phyloP scores from a whole-genome alignment of 1,139 yeast genomes.

The Geotrichum restrictum region DNA sequence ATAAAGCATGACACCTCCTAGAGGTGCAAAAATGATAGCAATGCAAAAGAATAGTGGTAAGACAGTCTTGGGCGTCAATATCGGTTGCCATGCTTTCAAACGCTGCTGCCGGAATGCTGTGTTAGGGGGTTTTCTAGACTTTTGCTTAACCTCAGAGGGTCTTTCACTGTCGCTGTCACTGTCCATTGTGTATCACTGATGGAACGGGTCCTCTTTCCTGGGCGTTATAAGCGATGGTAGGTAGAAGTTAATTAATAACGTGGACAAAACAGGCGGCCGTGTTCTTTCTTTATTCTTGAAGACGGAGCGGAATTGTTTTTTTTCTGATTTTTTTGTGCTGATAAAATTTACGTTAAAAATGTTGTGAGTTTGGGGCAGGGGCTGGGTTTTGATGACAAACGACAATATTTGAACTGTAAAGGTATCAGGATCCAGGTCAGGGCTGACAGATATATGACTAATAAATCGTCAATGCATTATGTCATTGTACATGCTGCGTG shows the following conservation, averaged over 20 bases:
- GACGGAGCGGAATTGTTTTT: not conserved
- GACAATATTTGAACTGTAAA: too few species aligned
- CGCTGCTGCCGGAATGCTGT: slow-evolving; percentile 48
- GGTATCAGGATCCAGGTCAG: too few species aligned
- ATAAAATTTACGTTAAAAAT: not conserved
- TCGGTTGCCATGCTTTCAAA: slow-evolving; percentile 60
- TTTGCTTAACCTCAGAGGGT: slow-evolving; percentile 32
- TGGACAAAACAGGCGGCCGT: not conserved
- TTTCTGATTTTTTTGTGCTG: not conserved
- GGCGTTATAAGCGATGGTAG: not conserved
- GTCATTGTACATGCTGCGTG: too few species aligned
- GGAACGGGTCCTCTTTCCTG: not conserved
- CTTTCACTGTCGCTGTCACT: slow-evolving; percentile 39
- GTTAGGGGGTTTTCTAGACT: slow-evolving; percentile 42
- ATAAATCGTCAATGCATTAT: too few species aligned
- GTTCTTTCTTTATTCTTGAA: not conserved
- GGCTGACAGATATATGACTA: too few species aligned
- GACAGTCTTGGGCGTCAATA: slow-evolving; percentile 84
- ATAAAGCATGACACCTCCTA: slow-evolving; percentile 86
- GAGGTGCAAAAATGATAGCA: slow-evolving; percentile 81
- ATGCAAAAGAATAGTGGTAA: slow-evolving; percentile 72
- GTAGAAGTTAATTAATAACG: not conserved
- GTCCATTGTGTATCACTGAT: slow-evolving; percentile 30
- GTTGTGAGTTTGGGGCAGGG: not conserved
- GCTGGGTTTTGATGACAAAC: not conserved